Conservation (phyloP, 2,329 filamentous ascomycete species). For the Knufia petricola region DNA sequence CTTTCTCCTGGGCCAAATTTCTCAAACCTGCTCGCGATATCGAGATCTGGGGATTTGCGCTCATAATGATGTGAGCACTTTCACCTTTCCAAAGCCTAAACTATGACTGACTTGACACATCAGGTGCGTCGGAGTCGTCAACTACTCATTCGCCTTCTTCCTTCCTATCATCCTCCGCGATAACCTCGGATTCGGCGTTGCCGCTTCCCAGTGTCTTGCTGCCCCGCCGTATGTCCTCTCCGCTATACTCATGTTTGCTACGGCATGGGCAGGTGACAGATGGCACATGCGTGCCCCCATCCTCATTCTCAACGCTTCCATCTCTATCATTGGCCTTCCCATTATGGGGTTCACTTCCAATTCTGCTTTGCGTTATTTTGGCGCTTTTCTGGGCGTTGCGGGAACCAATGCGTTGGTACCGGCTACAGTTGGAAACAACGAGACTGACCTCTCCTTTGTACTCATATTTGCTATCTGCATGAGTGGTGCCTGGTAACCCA, state of each 20-base stretch:
- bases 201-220: conserved; percentile 57
- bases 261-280: conserved; percentile 52
- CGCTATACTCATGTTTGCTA: neutral
- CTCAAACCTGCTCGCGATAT: conserved; percentile 33
- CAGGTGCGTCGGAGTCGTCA: too few relatives aligned
- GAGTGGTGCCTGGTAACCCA: too few relatives aligned
- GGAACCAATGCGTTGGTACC: conserved; percentile 2
- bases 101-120: too few relatives aligned
- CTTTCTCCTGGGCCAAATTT: conserved; percentile 22
- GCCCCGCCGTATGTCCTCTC: conserved; percentile 39
- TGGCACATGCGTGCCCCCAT: conserved; percentile 38
- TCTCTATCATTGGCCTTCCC: conserved; percentile 29
- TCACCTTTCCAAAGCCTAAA: too few relatives aligned
- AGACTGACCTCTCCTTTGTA: too few relatives aligned
- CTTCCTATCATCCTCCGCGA: conserved; percentile 60
- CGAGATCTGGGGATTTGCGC: conserved; percentile 48
- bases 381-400: neutral
- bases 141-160: conserved; percentile 72
- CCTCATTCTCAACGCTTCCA: conserved; percentile 48
- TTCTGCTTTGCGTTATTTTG: neutral
- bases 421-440: too few relatives aligned
- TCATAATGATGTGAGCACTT: conserved; percentile 54
- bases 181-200: conserved; percentile 55
- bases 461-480: too few relatives aligned
- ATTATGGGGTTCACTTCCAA: conserved; percentile 41